These are phyloP conservation scores for Mycena sp. DNA, from an alignment of 1,284 basidiomycete species.

Conservation along the genomic window DNA sequence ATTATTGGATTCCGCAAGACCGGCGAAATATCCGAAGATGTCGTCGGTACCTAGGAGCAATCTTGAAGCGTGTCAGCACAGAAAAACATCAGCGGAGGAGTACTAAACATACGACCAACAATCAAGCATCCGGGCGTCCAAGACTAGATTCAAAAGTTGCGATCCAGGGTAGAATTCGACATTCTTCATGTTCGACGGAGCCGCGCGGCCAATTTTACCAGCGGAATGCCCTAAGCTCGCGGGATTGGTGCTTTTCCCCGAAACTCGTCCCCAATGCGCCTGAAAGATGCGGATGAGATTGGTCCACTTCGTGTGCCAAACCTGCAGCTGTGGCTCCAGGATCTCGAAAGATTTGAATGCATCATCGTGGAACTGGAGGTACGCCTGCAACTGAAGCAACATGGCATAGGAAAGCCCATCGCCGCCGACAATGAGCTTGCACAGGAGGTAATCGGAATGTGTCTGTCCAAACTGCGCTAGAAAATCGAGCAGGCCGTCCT, in stretches of 20 bases:
- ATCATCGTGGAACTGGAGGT: neutral
- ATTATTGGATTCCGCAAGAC: neutral
- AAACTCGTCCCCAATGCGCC: neutral
- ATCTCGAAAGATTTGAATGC: slow-evolving; percentile 5
- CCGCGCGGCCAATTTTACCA: neutral
- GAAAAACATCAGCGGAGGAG: no score
- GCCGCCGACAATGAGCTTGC: neutral
- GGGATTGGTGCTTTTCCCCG: slow-evolving; percentile 3
- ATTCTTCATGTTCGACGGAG: slow-evolving; percentile 7
- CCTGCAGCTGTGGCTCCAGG: neutral
- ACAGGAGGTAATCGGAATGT: neutral
- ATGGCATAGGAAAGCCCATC: neutral
- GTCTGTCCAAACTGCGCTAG: neutral
- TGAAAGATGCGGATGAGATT: slow-evolving; percentile 6
- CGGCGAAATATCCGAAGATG: neutral
- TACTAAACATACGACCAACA: neutral
- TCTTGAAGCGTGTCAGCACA: no score
- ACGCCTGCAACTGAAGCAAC: neutral
- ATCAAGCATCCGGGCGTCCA: neutral
- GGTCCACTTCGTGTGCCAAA: slow-evolving; percentile 15
- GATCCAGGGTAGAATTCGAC: no score
- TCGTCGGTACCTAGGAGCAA: neutral
- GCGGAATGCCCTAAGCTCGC: neutral
- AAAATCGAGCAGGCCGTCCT: neutral
- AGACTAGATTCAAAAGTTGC: neutral